Evolutionary conservation across 2,329 filamentous ascomycete genomes (phyloP).

Genomic region (Leptographium lundbergii): DNA sequence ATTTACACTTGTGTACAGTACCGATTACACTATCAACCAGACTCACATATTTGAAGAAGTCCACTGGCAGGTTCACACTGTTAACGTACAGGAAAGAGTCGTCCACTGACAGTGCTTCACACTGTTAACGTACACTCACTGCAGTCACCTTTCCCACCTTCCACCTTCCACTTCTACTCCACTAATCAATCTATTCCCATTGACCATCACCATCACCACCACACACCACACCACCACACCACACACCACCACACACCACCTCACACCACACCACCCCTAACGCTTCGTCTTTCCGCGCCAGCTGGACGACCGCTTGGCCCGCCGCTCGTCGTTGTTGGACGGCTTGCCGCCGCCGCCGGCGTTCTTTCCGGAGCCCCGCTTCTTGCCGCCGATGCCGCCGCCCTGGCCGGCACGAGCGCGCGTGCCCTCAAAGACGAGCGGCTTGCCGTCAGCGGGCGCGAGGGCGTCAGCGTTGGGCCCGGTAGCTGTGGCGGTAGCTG

Average conservation of each 20-base stretch:
- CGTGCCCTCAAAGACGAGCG: constrained; percentile 70
- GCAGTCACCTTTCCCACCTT: too few relatives aligned
- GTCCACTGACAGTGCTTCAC: too few relatives aligned
- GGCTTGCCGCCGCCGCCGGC: constrained; percentile 17
- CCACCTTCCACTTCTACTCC: too few relatives aligned
- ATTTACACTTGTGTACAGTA: too few relatives aligned
- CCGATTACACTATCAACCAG: too few relatives aligned
- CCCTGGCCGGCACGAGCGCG: constrained; percentile 56
- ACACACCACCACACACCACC: not conserved
- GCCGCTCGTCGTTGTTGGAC: constrained; percentile 31
- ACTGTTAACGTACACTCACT: too few relatives aligned
- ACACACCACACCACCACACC: not conserved
- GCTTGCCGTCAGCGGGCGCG: constrained; percentile 22
- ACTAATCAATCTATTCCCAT: too few relatives aligned
- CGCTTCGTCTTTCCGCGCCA: constrained; percentile 9
- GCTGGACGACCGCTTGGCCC: constrained; percentile 9
- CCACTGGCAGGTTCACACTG: too few relatives aligned
- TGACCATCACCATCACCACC: too few relatives aligned
- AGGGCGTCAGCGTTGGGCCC: not conserved
- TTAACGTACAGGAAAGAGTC: too few relatives aligned
- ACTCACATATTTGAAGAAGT: too few relatives aligned
- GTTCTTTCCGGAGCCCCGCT: not conserved
- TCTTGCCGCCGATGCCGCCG: constrained; percentile 27
- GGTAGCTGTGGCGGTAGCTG: constrained; percentile 24
- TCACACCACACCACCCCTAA: not conserved